phyloP scores from a whole-genome alignment of 2,329 filamentous ascomycete species.

The Diaporthe sp. region DNA sequence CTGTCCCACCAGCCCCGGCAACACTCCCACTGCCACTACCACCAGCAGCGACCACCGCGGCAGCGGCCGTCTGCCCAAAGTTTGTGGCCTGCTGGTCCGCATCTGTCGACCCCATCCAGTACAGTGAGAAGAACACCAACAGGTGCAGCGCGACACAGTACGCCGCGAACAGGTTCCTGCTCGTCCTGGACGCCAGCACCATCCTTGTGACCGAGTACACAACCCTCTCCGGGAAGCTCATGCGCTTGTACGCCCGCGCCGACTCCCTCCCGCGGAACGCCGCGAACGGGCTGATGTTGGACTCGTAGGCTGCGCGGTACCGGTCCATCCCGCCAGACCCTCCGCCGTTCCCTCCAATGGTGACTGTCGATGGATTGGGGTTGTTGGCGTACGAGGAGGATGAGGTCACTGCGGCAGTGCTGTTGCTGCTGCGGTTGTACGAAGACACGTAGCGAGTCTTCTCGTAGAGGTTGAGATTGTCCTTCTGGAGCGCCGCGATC shows the following conservation, averaged over 20 bases:
- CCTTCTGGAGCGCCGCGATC: slow-evolving; percentile 91
- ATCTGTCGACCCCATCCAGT: slow-evolving; percentile 81
- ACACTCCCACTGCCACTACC: slow-evolving; percentile 51
- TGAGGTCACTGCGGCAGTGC: slow-evolving; percentile 59
- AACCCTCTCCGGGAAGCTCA: slow-evolving; percentile 90
- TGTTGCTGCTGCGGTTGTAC: slow-evolving; percentile 80
- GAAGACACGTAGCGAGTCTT: slow-evolving; percentile 97
- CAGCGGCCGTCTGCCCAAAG: slow-evolving; percentile 62
- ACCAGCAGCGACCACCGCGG: slow-evolving; percentile 58
- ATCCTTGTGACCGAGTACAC: slow-evolving; percentile 93
- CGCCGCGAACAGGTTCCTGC: slow-evolving; percentile 91
- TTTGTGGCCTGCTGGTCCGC: slow-evolving; percentile 72
- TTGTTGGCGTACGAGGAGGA: slow-evolving; percentile 74
- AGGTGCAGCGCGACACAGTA: slow-evolving; percentile 93
- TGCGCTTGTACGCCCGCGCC: slow-evolving; percentile 88
- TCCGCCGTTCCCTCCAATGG: slow-evolving; percentile 69
- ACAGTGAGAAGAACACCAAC: slow-evolving; percentile 87
- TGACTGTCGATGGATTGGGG: slow-evolving; percentile 81
- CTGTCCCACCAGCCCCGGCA: slow-evolving; percentile 47
- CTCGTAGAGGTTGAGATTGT: slow-evolving; percentile 96
- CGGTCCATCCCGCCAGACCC: slow-evolving; percentile 73
- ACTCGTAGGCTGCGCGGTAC: slow-evolving; percentile 93
- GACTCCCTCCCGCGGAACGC: slow-evolving; percentile 96
- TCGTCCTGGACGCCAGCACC: slow-evolving; percentile 89
- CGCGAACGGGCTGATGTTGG: slow-evolving; percentile 94